Conservation (phyloP, 352 stramenopile genomes). For the Globisporangium yorkense region DNA sequence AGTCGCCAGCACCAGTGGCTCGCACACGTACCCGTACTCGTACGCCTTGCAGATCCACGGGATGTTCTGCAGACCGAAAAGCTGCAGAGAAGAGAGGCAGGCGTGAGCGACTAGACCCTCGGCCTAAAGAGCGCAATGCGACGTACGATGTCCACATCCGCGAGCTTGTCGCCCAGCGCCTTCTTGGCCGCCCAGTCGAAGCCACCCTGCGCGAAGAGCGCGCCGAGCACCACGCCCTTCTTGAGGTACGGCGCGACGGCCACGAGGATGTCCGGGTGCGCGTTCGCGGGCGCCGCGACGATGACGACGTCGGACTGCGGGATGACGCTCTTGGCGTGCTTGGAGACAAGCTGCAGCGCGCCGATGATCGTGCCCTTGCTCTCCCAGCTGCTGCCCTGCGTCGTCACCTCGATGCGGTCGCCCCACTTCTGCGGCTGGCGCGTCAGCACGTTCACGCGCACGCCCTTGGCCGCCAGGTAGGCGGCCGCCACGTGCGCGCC, state of each 20-base stretch:
- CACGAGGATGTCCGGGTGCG: slow-evolving; percentile 77
- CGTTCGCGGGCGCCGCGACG: slow-evolving; percentile 86
- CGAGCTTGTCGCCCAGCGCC: slow-evolving; percentile 64
- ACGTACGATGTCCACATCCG: slow-evolving; percentile 53
- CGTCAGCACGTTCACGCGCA: slow-evolving; percentile 78
- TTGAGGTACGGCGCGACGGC: slow-evolving; percentile 82
- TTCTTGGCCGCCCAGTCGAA: slow-evolving; percentile 92
- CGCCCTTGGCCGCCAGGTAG: slow-evolving; percentile 84
- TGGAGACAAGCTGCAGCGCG: slow-evolving; percentile 66
- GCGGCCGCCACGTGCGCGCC: slow-evolving; percentile 86
- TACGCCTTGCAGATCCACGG: slow-evolving; percentile 92
- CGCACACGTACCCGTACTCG: slow-evolving; percentile 60
- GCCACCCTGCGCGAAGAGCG: slow-evolving; percentile 89
- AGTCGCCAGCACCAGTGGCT: neutral
- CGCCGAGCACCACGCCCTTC: slow-evolving; percentile 75
- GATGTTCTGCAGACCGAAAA: slow-evolving; percentile 93
- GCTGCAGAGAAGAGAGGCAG: slow-evolving; percentile 19
- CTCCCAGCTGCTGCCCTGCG: slow-evolving; percentile 84
- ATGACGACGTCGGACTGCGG: slow-evolving; percentile 87
- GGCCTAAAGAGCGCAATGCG: neutral
- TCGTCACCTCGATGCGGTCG: slow-evolving; percentile 74
- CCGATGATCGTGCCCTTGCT: slow-evolving; percentile 67
- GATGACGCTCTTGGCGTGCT: slow-evolving; percentile 80
- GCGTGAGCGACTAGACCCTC: slow-evolving; percentile 10
- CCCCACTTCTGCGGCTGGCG: slow-evolving; percentile 79